Base-by-base conservation (phyloP, 805 yeast genomes). In the Metschnikowia arizonensis region DNA sequence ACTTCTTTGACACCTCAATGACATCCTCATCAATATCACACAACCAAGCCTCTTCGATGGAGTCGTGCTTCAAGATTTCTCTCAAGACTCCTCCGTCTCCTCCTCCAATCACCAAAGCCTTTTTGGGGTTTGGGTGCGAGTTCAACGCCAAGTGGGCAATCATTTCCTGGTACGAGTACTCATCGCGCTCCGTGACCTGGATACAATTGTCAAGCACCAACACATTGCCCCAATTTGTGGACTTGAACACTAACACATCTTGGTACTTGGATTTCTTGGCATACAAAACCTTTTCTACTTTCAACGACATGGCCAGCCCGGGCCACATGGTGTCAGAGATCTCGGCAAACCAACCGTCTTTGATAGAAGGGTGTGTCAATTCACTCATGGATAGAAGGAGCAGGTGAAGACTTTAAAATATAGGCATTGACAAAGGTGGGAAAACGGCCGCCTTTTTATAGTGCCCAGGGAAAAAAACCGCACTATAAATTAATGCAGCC, bases 1-100 rank as follows among this genome's bases (percentile, higher is more conserved):
- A 91, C 67, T 85, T 71, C 71, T 91, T 90, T 47, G 96, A 82
- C 43, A 86, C 85, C 57, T 82, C 77, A 61, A 90, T 88, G 48
- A 90, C 98, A 35, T 89, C 82, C 70, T 88, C 97, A 62, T 91
- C 99, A 57, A 91, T 91, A 69, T 91, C 99, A 68, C 96, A 89
- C 55, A 91, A 76, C 72, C 86, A 79, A 39, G 95, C 96, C 69
- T 84, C 85, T 66, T 89, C 96, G 45, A 91, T 88, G 49, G 78
- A 66, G 42, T 78, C 82, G 69, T 91, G 97, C 72, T 91, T 91
- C 62, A 89, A 87, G 62, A 90, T 77, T 70, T 91, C 98, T 71
- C 98, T 82, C 60, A 91, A 78, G 42, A 91, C 98, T 69, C 98
- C 98, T 58, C 99, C 99, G 66, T 91, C 99, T 62, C 99, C 99